Evolutionary conservation across 2,329 filamentous ascomycete genomes (phyloP).

Genomic region (Xylariales sp.): DNA sequence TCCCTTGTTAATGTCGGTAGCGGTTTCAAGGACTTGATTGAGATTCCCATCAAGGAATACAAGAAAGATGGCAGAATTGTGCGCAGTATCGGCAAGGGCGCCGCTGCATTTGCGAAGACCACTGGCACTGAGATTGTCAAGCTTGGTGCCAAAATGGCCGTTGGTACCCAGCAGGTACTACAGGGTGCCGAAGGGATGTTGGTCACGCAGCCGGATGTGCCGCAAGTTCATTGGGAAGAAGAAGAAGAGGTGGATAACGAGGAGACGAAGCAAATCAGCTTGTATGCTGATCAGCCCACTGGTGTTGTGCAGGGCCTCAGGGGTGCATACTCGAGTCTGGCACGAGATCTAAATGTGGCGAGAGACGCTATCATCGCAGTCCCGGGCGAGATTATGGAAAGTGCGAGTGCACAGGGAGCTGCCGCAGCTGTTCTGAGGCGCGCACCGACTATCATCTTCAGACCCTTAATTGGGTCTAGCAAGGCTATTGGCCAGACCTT

Average conservation of each 20-base stretch:
- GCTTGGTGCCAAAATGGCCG: constrained; percentile 86
- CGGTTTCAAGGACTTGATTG: constrained; percentile 79
- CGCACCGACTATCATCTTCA: constrained; percentile 88
- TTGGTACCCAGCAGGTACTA: constrained; percentile 90
- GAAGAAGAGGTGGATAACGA: constrained; percentile 62
- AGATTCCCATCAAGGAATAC: constrained; percentile 89
- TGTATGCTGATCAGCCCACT: constrained; percentile 91
- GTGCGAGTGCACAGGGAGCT: constrained; percentile 72
- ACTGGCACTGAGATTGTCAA: constrained; percentile 94
- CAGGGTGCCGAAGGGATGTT: constrained; percentile 84
- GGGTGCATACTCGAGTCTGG: constrained; percentile 75
- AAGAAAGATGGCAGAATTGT: constrained; percentile 89
- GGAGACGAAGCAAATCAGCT: constrained; percentile 73
- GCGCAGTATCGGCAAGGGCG: constrained; percentile 87
- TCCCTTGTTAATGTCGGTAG: constrained; percentile 87
- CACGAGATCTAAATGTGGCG: constrained; percentile 81
- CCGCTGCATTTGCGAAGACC: constrained; percentile 82
- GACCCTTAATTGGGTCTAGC: constrained; percentile 84
- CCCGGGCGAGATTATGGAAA: constrained; percentile 85
- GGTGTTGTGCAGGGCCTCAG: constrained; percentile 82
- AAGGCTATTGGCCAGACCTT: constrained; percentile 86
- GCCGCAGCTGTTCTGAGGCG: constrained; percentile 73
- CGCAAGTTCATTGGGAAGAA: constrained; percentile 49
- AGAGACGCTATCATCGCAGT: constrained; percentile 92
- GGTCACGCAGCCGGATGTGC: constrained; percentile 35